Evolutionary conservation across 2,329 filamentous ascomycete genomes (phyloP), one percentile per base, ranked within the genome.

Genomic region (Aspergillus quadrilineatus): DNA sequence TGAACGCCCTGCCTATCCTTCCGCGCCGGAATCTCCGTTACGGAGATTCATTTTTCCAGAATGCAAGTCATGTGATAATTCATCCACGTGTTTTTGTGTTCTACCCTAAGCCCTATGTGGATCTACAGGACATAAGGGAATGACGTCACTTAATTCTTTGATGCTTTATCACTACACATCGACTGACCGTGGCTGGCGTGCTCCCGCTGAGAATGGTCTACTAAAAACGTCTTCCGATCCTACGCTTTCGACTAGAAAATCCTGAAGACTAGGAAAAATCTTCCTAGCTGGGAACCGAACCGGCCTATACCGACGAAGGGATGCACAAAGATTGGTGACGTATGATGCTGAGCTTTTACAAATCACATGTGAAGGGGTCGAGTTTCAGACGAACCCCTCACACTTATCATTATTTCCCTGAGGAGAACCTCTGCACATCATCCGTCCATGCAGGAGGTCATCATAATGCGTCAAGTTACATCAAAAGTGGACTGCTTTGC

Each of bases 1-100:
- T 46, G 56, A 34, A n/a, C 12, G 32, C 59, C 56, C 50, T 56
- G 54, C 45, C 49, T 49, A 58, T 53, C 56, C 32, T 41, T 41
- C 36, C 53, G 50, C 59, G 55, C 59, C 56, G 46, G 51, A 48
- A 22, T 51, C 30, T 36, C 22, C 15, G 14, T 36, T 6, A 7
- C 49, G 58, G 51, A 37, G 10, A 14, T 41, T 17, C 15, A 41
- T 57, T 60, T 56, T 29, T 43, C 61, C 58, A 58, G 2, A 32
- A 6, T 22, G 22, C 22, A 2, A 1, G 9, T 58, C 61, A 63
- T 55, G 53, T 61, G 59, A 44, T 2, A 1, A 22, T 22, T 14
- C 22, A 7, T 1, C 34, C 48, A 51, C 43, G 46, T 54, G 46
- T 8, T 17, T 17, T 26, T 1, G 2, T n/a, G 10, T 10, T 37